Evolutionary conservation across 148 eudicot genomes (phyloP).

Genomic region (Polygonum aviculare): DNA sequence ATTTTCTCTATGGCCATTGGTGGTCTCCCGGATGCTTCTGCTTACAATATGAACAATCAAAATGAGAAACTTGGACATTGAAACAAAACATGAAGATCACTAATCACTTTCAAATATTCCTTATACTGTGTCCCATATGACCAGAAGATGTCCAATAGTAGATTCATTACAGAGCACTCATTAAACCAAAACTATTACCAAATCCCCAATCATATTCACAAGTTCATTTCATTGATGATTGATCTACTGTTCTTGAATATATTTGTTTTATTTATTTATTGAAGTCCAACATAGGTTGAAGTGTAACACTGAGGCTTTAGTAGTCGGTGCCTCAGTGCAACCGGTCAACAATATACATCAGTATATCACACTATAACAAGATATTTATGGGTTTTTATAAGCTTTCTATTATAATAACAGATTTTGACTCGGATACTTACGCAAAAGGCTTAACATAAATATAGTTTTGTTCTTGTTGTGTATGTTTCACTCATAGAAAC

Average conservation of each 20-base stretch:
- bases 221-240: neutral
- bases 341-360: too few relatives aligned
- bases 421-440: neutral
- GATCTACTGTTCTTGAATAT: neutral
- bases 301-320: neutral
- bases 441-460: neutral
- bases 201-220: neutral
- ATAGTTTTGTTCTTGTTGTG: neutral
- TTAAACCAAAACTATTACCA: neutral
- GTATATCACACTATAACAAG: too few relatives aligned
- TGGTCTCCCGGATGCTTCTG: slow-evolving; percentile 83
- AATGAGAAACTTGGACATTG: neutral
- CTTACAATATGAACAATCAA: slow-evolving; percentile 28
- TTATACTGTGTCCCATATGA: too few relatives aligned
- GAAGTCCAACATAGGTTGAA: neutral
- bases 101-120: neutral
- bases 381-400: too few relatives aligned
- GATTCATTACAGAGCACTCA: too few relatives aligned
- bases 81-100: neutral
- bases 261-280: neutral
- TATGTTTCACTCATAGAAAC: neutral
- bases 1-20: slow-evolving; percentile 91
- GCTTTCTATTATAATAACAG: neutral
- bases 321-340: neutral
- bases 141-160: too few relatives aligned